Conservation (phyloP, 495 filamentous ascomycete genomes). For the Aspergillus sclerotioniger region DNA sequence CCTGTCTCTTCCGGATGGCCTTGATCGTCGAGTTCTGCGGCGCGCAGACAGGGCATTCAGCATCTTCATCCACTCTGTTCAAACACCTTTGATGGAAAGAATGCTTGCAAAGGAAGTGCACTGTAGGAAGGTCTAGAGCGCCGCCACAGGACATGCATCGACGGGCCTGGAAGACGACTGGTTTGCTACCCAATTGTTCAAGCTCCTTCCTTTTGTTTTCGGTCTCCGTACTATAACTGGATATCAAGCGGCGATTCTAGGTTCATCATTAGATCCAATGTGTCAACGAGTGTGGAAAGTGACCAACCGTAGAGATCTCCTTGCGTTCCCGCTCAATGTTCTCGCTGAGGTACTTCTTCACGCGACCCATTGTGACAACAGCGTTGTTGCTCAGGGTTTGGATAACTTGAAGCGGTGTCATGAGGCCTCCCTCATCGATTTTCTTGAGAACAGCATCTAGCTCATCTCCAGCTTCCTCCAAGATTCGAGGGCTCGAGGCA, state of each 20-base stretch:
- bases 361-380: slow-evolving; percentile 94
- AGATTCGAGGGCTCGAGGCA: slow-evolving; percentile 74
- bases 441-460: slow-evolving; percentile 75
- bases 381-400: slow-evolving; percentile 82
- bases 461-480: slow-evolving; percentile 83
- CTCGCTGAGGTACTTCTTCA: slow-evolving; percentile 85
- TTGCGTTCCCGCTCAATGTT: slow-evolving; percentile 85
- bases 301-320: slow-evolving; percentile 67
- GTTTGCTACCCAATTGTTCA: slow-evolving; percentile 68
- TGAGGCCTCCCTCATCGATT: slow-evolving; percentile 85
- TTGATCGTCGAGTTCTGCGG: slow-evolving; percentile 79
- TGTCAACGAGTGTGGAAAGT: not conserved
- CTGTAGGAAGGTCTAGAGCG: slow-evolving; percentile 76
- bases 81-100: slow-evolving; percentile 90
- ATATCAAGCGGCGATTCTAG: slow-evolving; percentile 77
- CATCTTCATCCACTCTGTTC: slow-evolving; percentile 60
- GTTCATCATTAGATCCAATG: slow-evolving; percentile 17
- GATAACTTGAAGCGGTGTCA: slow-evolving; percentile 96
- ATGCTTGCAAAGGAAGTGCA: slow-evolving; percentile 96
- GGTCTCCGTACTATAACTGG: slow-evolving; percentile 84
- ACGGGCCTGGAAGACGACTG: slow-evolving; percentile 84
- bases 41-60: slow-evolving; percentile 83
- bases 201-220: slow-evolving; percentile 75
- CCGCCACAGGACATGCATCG: slow-evolving; percentile 77
- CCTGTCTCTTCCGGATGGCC: slow-evolving; percentile 80